These are phyloP conservation scores for Coriaria nepalensis DNA, from an alignment of 306 rosid genomes.

Conservation along the genomic window DNA sequence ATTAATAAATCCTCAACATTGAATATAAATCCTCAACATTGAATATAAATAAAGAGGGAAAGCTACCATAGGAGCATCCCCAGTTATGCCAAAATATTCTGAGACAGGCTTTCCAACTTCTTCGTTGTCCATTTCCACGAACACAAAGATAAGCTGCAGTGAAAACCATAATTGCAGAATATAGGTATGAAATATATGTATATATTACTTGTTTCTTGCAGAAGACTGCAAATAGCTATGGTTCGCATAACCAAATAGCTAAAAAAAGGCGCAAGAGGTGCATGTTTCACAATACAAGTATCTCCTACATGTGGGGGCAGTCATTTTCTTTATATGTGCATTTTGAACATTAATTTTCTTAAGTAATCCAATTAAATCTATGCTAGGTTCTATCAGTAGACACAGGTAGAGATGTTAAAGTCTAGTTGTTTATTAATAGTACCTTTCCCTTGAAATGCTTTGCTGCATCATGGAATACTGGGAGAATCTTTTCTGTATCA, in stretches of 20 bases:
- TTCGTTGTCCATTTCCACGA: slow-evolving; percentile 72
- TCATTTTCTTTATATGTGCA: too few species aligned
- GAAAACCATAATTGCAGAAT: slow-evolving; percentile 3
- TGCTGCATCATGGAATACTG: slow-evolving; percentile 67
- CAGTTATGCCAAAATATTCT: slow-evolving; percentile 76
- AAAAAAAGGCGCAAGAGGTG: too few species aligned
- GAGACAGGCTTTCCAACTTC: slow-evolving; percentile 87
- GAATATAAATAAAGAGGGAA: slow-evolving; percentile 10
- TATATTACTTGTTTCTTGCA: too few species aligned
- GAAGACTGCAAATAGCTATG: too few species aligned
- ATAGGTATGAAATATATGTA: too few species aligned
- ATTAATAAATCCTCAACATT: not conserved
- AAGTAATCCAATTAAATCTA: not conserved
- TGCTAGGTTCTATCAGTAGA: slow-evolving; percentile 2
- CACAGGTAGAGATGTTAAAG: not conserved
- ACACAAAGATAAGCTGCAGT: slow-evolving; percentile 77
- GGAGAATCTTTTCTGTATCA: slow-evolving; percentile 55
- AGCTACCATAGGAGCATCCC: slow-evolving; percentile 60
- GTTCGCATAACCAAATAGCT: too few species aligned
- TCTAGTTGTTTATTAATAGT: slow-evolving; percentile 8
- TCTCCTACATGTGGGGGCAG: too few species aligned
- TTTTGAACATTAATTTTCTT: too few species aligned
- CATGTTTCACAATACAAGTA: too few species aligned
- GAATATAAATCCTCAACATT: not conserved
- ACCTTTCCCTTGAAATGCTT: slow-evolving; percentile 92